Evolutionary conservation across 2,329 filamentous ascomycete genomes (phyloP).

Genomic region (Cercospora sp.): DNA sequence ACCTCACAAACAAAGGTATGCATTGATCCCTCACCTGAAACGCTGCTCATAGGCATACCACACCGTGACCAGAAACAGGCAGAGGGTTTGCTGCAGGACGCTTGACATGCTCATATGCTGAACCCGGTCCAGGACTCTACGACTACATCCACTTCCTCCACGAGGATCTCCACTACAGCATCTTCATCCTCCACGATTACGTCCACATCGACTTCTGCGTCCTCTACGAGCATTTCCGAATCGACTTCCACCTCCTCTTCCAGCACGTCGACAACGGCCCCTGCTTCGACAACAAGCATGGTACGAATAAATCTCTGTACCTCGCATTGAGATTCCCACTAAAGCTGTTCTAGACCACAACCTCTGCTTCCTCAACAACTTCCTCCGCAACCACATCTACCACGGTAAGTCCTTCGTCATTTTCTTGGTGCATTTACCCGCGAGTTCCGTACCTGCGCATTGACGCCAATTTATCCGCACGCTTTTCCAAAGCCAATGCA

Average conservation of each 20-base stretch:
- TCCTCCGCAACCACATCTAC: background rate
- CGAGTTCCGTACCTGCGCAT: background rate
- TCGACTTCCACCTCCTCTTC: background rate
- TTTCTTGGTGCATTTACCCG: background rate
- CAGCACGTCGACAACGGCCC: background rate
- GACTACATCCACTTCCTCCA: background rate
- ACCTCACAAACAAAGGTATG: background rate
- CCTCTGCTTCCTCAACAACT: background rate
- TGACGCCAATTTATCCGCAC: background rate
- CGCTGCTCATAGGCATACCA: background rate
- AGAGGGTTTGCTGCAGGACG: background rate
- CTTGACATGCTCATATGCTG: background rate
- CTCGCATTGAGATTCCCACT: background rate
- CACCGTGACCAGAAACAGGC: background rate
- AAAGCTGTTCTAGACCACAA: background rate
- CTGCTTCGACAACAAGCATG: background rate
- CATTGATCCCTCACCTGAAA: background rate
- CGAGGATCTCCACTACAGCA: background rate
- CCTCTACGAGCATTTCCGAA: background rate
- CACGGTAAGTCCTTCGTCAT: background rate
- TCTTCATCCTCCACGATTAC: background rate
- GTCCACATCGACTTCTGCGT: background rate
- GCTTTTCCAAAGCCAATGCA: background rate
- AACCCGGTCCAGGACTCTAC: background rate
- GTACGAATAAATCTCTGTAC: background rate